phyloP scores from a whole-genome alignment of 768 basidiomycete genomes.

The Psilocybe tampanensis region DNA sequence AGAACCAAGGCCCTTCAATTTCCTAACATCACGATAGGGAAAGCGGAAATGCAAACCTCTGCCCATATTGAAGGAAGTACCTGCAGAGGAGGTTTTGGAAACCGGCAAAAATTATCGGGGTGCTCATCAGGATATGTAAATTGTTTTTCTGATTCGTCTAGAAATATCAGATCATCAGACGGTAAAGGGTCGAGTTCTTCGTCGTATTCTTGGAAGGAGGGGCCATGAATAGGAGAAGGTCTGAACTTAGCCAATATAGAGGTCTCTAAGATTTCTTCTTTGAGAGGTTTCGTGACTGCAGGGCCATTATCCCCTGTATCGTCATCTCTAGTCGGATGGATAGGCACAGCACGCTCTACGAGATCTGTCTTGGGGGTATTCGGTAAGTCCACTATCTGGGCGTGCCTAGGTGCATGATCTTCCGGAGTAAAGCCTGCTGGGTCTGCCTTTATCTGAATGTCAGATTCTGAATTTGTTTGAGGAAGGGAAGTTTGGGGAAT shows the following conservation, averaged over 20 bases:
- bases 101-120: neutral
- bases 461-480: neutral
- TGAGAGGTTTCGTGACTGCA: neutral
- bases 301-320: neutral
- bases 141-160: neutral
- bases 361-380: neutral
- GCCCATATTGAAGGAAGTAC: conserved; percentile 22
- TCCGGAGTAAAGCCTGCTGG: no score
- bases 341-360: neutral
- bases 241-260: neutral
- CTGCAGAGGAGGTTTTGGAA: conserved; percentile 14
- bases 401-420: no score
- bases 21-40: conserved; percentile 3
- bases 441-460: no score
- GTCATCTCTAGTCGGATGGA: neutral
- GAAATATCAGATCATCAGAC: neutral
- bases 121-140: neutral
- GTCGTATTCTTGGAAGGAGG: neutral
- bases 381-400: neutral
- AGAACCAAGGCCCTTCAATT: neutral
- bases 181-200: neutral
- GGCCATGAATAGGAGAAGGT: neutral
- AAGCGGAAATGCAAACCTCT: conserved; percentile 14
- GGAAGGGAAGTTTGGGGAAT: neutral
- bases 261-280: neutral